Evolutionary conservation across 2,329 filamentous ascomycete genomes (phyloP), one percentile per base, ranked within the genome.

Genomic region (Cladobotryum protrusum): DNA sequence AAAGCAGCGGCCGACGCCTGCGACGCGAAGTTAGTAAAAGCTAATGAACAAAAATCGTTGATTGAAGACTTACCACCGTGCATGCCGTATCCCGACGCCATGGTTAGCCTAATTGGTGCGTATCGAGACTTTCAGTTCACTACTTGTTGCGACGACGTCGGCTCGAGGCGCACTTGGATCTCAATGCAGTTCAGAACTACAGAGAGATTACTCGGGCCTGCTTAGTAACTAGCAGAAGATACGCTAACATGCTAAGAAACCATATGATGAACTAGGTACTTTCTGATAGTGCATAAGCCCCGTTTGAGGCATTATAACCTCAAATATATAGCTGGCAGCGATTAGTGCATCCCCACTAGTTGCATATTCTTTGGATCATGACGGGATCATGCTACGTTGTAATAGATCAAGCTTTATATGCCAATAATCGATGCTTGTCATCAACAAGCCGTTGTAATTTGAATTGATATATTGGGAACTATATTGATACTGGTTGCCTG

Each of bases 41-140:
- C 29, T 34, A 15, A 15, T 20, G 24, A 34, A 13, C 17, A 29
- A 1, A 11, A 32, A n/a, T 2, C 6, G 18, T 34, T 3, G 6
- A 17, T 13, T 19, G 43, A 32, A 43, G 32, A 75, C 83, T 62
- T 74, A 89, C 87, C 87, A 72, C 87, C 87, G 68, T 82, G 78
- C 70, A 95, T 77, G 70, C 87, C 87, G 70, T 84, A 92, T 73
- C 87, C 87, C 64, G 87, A 91, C 71, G 87, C 78, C 87, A 92
- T 92, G 65, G 56, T 65, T 60, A 60, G 58, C 61, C 34, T 36
- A 50, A 44, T 46, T 33, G 50, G 48, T 62, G 49, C 47, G 45
- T 64, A 46, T 56, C 54, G 58, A 55, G 54, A 53, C 55, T 54
- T 56, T 59, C 43, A 56, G 41, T 40, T 48, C 35, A 19, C 43